Evolutionary conservation across 257 asterid species (phyloP).

Genomic region (Mitragyna speciosa): DNA sequence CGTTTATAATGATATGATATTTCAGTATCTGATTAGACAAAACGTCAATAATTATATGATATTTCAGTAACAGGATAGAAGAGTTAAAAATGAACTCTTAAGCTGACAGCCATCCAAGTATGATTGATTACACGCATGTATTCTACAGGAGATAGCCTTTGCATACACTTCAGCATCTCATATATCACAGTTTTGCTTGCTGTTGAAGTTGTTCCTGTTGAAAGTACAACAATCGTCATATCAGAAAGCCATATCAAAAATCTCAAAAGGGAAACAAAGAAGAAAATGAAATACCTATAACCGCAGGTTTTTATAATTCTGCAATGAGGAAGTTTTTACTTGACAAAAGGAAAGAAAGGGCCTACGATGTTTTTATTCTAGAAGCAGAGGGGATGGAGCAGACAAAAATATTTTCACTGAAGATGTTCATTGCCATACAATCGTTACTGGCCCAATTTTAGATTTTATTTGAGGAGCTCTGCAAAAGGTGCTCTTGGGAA

Average conservation of each 20-base stretch:
- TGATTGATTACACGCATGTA: background rate
- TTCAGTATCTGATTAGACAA: too few relatives aligned
- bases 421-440: background rate
- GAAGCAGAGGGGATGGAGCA: background rate
- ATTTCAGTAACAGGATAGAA: background rate
- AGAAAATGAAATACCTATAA: background rate
- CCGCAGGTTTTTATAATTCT: background rate
- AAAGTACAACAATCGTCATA: constrained; percentile 17
- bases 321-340: background rate
- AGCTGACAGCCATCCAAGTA: background rate
- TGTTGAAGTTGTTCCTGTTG: constrained; percentile 89
- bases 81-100: background rate
- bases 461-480: background rate
- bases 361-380: background rate
- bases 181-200: constrained; percentile 54
- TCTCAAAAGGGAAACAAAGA: background rate
- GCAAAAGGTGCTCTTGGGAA: too few relatives aligned
- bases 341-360: background rate
- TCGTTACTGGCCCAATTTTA: background rate
- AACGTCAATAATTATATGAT: background rate
- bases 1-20: too few relatives aligned
- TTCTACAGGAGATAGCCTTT: background rate
- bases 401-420: background rate
- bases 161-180: background rate
- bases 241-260: background rate